Percentiles rank a stretch among this genome's conserved stretches.
Conservation (phyloP, 768 basidiomycete species). For the Naematelia encephala region DNA sequence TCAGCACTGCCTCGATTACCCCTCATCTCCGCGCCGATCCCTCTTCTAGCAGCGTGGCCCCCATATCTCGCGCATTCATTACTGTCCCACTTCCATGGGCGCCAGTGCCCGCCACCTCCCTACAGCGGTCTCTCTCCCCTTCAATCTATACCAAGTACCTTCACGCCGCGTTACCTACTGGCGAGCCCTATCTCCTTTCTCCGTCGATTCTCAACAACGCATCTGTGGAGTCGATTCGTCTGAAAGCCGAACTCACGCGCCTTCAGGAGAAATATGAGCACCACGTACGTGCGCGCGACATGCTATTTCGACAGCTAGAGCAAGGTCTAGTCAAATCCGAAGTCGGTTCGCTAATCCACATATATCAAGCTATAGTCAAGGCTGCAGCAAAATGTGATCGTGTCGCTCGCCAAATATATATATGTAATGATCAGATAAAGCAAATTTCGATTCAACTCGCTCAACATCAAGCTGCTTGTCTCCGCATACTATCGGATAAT, state of each 20-base stretch:
- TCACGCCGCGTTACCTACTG: background rate
- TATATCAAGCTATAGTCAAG: constrained; percentile 13
- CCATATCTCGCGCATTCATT: constrained; percentile 11
- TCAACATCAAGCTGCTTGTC: constrained; percentile 17
- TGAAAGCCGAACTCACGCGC: constrained; percentile 14
- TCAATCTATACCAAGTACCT: constrained; percentile 1
- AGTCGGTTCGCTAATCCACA: constrained; percentile 2
- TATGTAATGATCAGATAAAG: constrained; percentile 36
- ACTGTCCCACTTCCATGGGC: constrained; percentile 30
- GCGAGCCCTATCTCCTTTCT: constrained; percentile 12
- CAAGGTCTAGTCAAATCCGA: background rate
- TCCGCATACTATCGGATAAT: constrained; percentile 2
- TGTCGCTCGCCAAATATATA: constrained; percentile 27
- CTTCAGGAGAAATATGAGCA: constrained; percentile 18
- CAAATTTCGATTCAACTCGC: constrained; percentile 25
- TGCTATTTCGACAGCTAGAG: constrained; percentile 7
- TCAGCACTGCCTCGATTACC: background rate
- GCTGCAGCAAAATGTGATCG: constrained; percentile 18
- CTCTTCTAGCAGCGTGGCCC: background rate
- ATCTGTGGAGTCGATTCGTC: constrained; percentile 11
- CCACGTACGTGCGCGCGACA: constrained; percentile 16
- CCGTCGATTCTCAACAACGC: constrained; percentile 9
- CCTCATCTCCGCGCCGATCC: background rate
- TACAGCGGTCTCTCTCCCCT: constrained; percentile 1
- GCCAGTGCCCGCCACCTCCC: constrained; percentile 4